Conservation (phyloP, 2,329 filamentous ascomycete genomes). For the Setomelanomma holmii region DNA sequence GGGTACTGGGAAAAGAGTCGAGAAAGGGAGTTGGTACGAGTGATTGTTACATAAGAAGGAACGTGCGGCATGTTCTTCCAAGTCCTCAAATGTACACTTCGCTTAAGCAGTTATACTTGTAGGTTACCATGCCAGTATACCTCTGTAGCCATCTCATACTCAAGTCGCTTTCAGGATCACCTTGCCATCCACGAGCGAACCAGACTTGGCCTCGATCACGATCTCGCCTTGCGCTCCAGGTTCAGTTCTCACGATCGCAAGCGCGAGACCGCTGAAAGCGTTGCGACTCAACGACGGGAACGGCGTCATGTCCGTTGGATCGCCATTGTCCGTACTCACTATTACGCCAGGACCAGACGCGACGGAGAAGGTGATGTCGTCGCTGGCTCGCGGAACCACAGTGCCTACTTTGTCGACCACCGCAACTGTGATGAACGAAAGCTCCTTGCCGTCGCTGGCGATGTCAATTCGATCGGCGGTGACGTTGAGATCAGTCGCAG, state of each 20-base stretch:
- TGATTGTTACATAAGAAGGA: too few relatives aligned
- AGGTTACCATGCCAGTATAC: too few relatives aligned
- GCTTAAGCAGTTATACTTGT: too few relatives aligned
- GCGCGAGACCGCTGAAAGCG: slow-evolving; percentile 32
- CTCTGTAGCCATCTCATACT: neutral
- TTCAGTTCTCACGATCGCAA: slow-evolving; percentile 32
- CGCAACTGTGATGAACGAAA: slow-evolving; percentile 56
- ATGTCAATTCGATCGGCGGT: slow-evolving; percentile 53
- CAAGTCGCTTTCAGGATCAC: slow-evolving; percentile 10
- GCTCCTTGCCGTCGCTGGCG: slow-evolving; percentile 52
- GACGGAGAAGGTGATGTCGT: slow-evolving; percentile 55
- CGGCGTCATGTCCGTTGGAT: slow-evolving; percentile 30
- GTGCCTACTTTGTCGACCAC: slow-evolving; percentile 56
- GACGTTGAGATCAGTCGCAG: slow-evolving; percentile 48
- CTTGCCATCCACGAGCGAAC: slow-evolving; percentile 8
- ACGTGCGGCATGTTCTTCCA: too few relatives aligned
- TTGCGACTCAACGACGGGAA: slow-evolving; percentile 32
- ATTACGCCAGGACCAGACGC: slow-evolving; percentile 53
- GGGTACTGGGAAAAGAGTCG: slow-evolving; percentile 1
- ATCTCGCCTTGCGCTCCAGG: slow-evolving; percentile 16
- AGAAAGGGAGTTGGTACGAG: slow-evolving; percentile 13
- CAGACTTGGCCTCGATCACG: slow-evolving; percentile 14
- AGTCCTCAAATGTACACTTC: too few relatives aligned
- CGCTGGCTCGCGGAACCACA: slow-evolving; percentile 53
- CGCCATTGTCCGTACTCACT: slow-evolving; percentile 35